Evolutionary conservation across 345 rosid species (phyloP), one percentile per base, ranked within the genome.

Genomic region (Hibiscus tridactylites): DNA sequence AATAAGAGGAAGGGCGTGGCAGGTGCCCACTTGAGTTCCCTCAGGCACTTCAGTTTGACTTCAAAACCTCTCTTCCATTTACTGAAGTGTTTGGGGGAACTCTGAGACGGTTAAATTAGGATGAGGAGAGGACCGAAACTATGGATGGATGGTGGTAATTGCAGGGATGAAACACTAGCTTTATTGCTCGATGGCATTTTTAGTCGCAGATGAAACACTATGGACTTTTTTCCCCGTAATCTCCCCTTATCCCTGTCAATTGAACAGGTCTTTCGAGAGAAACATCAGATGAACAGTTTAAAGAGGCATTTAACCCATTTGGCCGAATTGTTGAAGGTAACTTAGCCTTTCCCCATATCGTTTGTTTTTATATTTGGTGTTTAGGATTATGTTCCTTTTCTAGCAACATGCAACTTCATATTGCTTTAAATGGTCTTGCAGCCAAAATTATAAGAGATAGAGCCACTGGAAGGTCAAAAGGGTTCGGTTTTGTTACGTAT

Each of bases 401-500:
- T 57, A 24, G 65, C 39, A 7, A 7, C 29, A 9, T 72, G 65
- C 17, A 17, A 52, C 46, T 21, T 73, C 29, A 37, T 29, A 16
- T 26, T 69, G 69, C 12, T 52, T 53, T 50, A 11, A 66, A 21
- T 49, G 54, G 9, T 50, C 28, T 16, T 76, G 75, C 84, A 91
- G 98, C 90, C 0, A 88, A 86, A 81, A 86, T 91, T 73, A 77
- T 87, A 24, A 58, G 71, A 5, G 97, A 93, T 68, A 84, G 94
- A 74, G 80, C 75, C 28, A 76, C 87, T 0, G 89, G 94, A 66
- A 91, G 89, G 77, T 88, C 98, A 0, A 93, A 87, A 76, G 98
- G 98, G 12, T 90, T 87, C 44, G 98, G 86, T 42, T 91, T 91
- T 78, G 89, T 90, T 28, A 85, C 93, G 1, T 93, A 84, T 67